phyloP scores from a whole-genome alignment of 495 filamentous ascomycete genomes.

The Podospora pseudopauciseta region DNA sequence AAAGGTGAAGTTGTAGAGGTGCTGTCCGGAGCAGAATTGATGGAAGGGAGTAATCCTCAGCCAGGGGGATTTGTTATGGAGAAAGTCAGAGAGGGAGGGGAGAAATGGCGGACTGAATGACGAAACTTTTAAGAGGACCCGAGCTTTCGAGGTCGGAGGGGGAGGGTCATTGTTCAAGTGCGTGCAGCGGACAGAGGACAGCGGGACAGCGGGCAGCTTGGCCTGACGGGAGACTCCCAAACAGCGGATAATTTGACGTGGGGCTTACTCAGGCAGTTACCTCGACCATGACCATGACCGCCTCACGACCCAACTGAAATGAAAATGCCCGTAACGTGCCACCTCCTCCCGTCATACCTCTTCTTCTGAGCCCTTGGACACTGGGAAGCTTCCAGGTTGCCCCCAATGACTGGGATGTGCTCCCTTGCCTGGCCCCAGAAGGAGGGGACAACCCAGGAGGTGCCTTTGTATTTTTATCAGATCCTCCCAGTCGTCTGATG shows the following conservation, averaged over 20 bases:
- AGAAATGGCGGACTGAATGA: constrained; percentile 22
- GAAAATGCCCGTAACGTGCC: neutral
- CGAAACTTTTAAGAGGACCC: constrained; percentile 34
- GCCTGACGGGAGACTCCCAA: constrained; percentile 6
- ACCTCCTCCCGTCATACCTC: neutral
- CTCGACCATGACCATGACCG: neutral
- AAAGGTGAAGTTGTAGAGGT: constrained; percentile 6
- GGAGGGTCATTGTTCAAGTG: constrained; percentile 14
- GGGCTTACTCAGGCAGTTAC: constrained; percentile 30
- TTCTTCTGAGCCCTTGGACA: neutral
- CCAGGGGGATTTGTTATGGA: constrained; percentile 26
- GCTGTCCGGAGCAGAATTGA: constrained; percentile 16
- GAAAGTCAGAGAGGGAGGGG: constrained; percentile 22
- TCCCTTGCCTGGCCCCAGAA: constrained; percentile 1
- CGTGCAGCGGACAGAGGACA: constrained; percentile 4
- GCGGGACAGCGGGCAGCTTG: constrained; percentile 1
- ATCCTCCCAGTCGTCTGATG: constrained; percentile 7
- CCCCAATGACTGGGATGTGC: constrained; percentile 1
- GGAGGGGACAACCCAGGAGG: neutral
- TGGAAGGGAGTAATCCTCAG: neutral
- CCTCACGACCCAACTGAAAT: neutral
- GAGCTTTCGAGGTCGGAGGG: constrained; percentile 29
- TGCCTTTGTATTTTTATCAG: neutral
- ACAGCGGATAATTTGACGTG: constrained; percentile 28
- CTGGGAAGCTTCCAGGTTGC: neutral